Evolutionary conservation across 176 grass and related monocot genomes (phyloP).

Genomic region (Avena eriantha): DNA sequence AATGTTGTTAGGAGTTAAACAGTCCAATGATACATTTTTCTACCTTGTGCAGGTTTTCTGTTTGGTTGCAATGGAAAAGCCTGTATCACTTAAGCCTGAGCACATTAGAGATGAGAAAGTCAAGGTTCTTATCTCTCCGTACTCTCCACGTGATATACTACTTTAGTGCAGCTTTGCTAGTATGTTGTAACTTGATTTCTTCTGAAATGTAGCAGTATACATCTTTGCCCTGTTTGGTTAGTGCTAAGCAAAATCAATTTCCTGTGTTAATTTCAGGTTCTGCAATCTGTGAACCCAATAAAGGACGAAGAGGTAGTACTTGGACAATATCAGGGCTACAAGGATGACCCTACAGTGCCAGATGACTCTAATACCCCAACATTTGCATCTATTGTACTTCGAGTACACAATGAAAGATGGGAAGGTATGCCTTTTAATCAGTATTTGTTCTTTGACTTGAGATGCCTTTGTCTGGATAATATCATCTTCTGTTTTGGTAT

Average conservation of each 20-base stretch:
- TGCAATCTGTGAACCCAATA: conserved; percentile 94
- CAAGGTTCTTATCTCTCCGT: conserved; percentile 71
- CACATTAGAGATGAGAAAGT: conserved; percentile 99
- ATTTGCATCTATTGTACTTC: conserved; percentile 89
- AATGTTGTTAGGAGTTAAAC: conserved; percentile 5
- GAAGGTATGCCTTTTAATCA: conserved; percentile 66
- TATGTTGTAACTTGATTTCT: conserved; percentile 20
- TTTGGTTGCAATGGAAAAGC: conserved; percentile 99
- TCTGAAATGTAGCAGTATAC: conserved; percentile 13
- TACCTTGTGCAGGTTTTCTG: conserved; percentile 78
- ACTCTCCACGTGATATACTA: conserved; percentile 26
- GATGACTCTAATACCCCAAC: conserved; percentile 96
- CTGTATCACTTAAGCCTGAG: conserved; percentile 96
- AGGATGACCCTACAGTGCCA: conserved; percentile 94
- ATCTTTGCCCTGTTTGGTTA: conserved; percentile 31
- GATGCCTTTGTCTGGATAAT: conserved; percentile 1
- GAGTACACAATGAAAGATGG: conserved; percentile 99
- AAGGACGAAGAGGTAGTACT: conserved; percentile 90
- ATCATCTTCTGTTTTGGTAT: conserved; percentile 28
- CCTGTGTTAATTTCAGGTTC: conserved; percentile 61
- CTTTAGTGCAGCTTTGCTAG: conserved; percentile 20
- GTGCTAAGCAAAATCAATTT: conserved; percentile 23
- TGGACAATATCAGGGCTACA: conserved; percentile 98
- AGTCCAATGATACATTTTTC: conserved; percentile 25
- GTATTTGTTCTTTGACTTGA: conserved; percentile 21